Base-by-base conservation (phyloP, 2,329 filamentous ascomycete species). In the Trichoderma sp. region DNA sequence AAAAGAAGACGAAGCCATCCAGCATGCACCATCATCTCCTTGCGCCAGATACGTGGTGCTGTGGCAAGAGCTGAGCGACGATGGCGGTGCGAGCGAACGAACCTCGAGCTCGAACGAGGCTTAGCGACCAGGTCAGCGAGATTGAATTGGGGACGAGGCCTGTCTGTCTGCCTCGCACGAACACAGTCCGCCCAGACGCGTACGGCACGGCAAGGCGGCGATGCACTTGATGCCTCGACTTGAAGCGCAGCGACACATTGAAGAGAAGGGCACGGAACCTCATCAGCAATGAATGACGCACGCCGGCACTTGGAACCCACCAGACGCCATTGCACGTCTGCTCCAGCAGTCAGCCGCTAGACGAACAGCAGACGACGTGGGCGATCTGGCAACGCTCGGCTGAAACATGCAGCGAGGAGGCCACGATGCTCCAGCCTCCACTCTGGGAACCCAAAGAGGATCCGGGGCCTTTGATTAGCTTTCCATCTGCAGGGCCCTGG, bases 391-490 rank as follows among this genome's bases (percentile, higher is more conserved):
- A 29, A 43, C 16, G 16, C 52, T n/a, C 37, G 29, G 58, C 58
- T 63, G 60, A 63, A 53, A 63, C 60, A 47, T 27, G 62, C 62
- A 66, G 21, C 52, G 14, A 35, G 53, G 49, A 24, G 62, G 62
- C 62, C 62, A 57, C 62, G 62, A 43, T 52, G 24, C 19, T 35
- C 43, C 62, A 21, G 35, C 47, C 62, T 65, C 62, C 52, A 65
- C 62, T 37, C 53, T 40, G 24, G 49, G 10, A 49, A 31, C 37
- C 55, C 35, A 33, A 66, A 49, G 24, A 31, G 49, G 29, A 55
- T 49, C 47, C 49, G 49, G 40, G 24, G 49, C 16, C 31, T 40
- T n/a, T 66, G 62, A 66, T 66, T 66, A 66, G 62, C 62, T 66
- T 66, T 47, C 62, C 62, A 29, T 57, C 29, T 27, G 59, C 35